phyloP scores from a whole-genome alignment of 1,284 basidiomycete genomes.

The Ustilago bromivora region DNA sequence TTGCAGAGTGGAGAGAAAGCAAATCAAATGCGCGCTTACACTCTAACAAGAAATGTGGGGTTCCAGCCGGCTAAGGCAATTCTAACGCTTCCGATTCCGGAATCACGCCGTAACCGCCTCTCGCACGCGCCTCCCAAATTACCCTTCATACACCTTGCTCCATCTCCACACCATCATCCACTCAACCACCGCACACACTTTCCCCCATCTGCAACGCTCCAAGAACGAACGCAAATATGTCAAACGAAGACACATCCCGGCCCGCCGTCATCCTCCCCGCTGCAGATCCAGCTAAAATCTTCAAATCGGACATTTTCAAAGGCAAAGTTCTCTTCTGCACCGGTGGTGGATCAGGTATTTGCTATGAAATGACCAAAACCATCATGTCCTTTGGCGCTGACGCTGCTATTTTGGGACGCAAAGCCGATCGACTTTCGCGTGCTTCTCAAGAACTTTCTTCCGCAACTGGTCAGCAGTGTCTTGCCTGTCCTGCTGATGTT shows the following conservation, averaged over 20 bases:
- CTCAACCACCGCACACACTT: background rate
- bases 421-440: constrained; percentile 81
- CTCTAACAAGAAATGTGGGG: background rate
- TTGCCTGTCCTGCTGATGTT: constrained; percentile 85
- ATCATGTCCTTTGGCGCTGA: constrained; percentile 85
- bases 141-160: background rate
- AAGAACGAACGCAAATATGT: background rate
- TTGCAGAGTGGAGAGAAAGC: background rate
- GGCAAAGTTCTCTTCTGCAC: constrained; percentile 95
- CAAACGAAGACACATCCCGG: constrained; percentile 25
- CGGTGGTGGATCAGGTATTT: constrained; percentile 78
- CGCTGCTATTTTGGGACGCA: constrained; percentile 85
- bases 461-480: constrained; percentile 77
- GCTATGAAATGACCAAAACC: constrained; percentile 80
- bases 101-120: background rate
- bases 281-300: constrained; percentile 69
- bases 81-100: constrained; percentile 24
- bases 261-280: constrained; percentile 34
- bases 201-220: background rate
- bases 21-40: background rate
- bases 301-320: constrained; percentile 84
- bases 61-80: background rate
- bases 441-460: constrained; percentile 80
- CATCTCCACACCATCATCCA: background rate
- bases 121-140: background rate